Evolutionary conservation across 345 rosid genomes (phyloP).

Genomic region (Moricandia moricandioides): DNA sequence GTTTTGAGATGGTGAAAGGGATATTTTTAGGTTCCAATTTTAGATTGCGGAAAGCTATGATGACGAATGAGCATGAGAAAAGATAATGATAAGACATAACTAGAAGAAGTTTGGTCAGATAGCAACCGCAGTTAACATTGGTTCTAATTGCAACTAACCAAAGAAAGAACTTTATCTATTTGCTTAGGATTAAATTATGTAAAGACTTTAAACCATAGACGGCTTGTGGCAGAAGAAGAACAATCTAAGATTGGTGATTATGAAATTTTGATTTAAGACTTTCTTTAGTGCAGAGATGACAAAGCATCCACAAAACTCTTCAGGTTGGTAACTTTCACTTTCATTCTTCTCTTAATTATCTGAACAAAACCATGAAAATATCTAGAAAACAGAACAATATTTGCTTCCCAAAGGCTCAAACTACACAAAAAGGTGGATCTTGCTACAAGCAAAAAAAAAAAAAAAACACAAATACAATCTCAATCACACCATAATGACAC

Average conservation of each 20-base stretch:
- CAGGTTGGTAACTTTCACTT: constrained; percentile 26
- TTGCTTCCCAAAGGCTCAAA: constrained; percentile 16
- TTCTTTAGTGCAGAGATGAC: constrained; percentile 24
- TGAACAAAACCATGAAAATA: not conserved
- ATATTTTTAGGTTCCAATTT: not conserved
- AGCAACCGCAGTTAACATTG: not conserved
- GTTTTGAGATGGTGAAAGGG: constrained; percentile 17
- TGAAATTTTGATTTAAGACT: not conserved
- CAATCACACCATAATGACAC: not conserved
- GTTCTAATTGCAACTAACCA: constrained; percentile 1
- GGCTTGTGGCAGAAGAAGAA: constrained; percentile 1
- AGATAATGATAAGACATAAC: constrained; percentile 9
- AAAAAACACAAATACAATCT: constrained; percentile 3
- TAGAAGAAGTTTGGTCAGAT: constrained; percentile 15
- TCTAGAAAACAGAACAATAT: not conserved
- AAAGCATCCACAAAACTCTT: constrained; percentile 26
- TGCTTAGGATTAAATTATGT: not conserved
- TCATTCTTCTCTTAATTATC: constrained; percentile 16
- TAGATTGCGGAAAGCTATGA: not conserved
- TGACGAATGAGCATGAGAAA: constrained; percentile 6
- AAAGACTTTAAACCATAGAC: not conserved
- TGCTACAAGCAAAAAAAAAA: not conserved
- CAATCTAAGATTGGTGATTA: not conserved
- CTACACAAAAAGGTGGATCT: constrained; percentile 3
- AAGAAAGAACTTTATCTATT: not conserved